Base-by-base conservation (phyloP, 345 rosid genomes). In the Salix dunnii region DNA sequence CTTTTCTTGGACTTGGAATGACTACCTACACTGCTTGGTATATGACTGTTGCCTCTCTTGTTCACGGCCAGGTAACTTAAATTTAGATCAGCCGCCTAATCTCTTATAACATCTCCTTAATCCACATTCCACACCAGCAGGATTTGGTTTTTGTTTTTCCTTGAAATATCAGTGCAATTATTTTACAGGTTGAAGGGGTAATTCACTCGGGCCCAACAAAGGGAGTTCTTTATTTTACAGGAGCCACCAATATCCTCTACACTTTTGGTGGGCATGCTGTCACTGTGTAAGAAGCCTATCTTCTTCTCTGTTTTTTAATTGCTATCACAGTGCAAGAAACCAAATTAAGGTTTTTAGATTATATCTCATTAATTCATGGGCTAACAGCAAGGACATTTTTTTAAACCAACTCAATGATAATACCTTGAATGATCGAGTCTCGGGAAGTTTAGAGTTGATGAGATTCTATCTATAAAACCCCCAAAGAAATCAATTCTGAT, bases 1-100 rank as follows among this genome's bases (percentile, higher is more conserved):
- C 97, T 23, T 91, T 92, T 77, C 89, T 92, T 61, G 96, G 96
- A 14, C 92, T 93, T 68, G 91, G 87, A 36, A 93, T 93, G 97
- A 91, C 97, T 67, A 86, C 97, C 46, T 93, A 87, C 80, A 91
- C 97, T 12, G 97, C 97, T n/a, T 92, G 97, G 97, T 91, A 91
- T 83, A 3, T 92, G 74, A 88, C 97, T 74, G 77, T 86, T 2
- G 96, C 91, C 2, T 80, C 94, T 74, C 38, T 91, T 31, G 82
- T 78, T 73, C 90, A 90, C 33, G 97, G 97, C 84, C 92, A 86
- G 93, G 93, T 91, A 75, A 68, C 1, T 51, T 12, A 21, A 21
- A 55, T 6, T 20, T 5, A 72, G 12, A 71, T 35, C 49, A 48
- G 62, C 36, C 38, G 42, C n/a, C 60, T n/a, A 67, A 71, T 77